These are phyloP conservation scores for Limtongia smithiae DNA, from an alignment of 805 yeast genomes.

Conservation along the genomic window DNA sequence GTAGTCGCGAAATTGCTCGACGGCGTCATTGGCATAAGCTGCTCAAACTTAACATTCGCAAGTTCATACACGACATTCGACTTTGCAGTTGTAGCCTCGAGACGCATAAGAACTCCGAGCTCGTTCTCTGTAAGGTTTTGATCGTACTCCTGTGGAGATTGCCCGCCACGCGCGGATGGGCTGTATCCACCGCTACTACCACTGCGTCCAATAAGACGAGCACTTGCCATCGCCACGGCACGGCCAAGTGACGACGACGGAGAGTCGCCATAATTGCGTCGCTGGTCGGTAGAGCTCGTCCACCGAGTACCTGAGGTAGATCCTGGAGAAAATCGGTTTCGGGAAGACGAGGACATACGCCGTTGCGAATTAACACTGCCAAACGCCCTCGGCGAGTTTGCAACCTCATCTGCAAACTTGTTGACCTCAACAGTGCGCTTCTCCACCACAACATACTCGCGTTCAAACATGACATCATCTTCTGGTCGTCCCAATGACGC, in stretches of 20 bases:
- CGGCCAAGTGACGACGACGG: slow-evolving; percentile 87
- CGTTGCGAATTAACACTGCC: slow-evolving; percentile 10
- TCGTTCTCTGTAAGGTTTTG: slow-evolving; percentile 22
- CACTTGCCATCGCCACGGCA: slow-evolving; percentile 84
- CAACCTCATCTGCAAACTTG: slow-evolving; percentile 90
- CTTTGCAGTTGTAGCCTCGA: slow-evolving; percentile 62
- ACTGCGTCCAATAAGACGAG: slow-evolving; percentile 67
- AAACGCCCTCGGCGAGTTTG: slow-evolving; percentile 34
- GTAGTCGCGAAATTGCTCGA: slow-evolving; percentile 13
- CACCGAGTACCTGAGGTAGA: background rate
- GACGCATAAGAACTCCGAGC: slow-evolving; percentile 8
- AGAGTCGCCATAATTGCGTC: slow-evolving; percentile 38
- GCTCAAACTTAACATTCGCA: slow-evolving; percentile 88
- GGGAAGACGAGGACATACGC: slow-evolving; percentile 16
- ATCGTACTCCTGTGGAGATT: slow-evolving; percentile 12
- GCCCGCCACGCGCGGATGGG: background rate
- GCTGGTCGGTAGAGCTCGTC: slow-evolving; percentile 3
- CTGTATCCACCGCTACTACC: slow-evolving; percentile 1
- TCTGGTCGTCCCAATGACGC: slow-evolving; percentile 22
- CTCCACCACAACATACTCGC: slow-evolving; percentile 91
- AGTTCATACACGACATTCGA: slow-evolving; percentile 83
- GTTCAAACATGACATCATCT: slow-evolving; percentile 46
- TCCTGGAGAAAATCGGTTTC: background rate
- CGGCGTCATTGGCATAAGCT: slow-evolving; percentile 67
- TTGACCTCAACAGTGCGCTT: slow-evolving; percentile 93